Base-by-base conservation (phyloP, 352 stramenopile species). In the Phytophthora colocasiae region DNA sequence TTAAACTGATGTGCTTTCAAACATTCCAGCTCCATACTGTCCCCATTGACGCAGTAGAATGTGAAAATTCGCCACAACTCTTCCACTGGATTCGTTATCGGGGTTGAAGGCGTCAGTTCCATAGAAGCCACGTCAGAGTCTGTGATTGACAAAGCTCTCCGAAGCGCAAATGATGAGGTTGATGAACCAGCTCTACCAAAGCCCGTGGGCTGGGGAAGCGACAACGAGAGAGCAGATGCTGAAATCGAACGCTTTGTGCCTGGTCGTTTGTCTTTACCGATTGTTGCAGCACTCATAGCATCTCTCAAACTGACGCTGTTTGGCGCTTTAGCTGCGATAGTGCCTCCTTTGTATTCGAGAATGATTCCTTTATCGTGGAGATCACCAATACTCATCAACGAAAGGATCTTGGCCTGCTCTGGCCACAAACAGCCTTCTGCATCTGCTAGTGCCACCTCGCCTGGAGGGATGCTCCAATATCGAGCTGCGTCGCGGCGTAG, bases 51-150 rank as follows among this genome's bases (percentile, higher is more conserved):
- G 38, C 86, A 94, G 62, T 94, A 94, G 69, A 85, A 92, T 7
- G 84, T 91, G 40, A 92, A 94, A 24, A 94, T 83, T 40, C 73
- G 69, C 86, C 86, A 94, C 0, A 94, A 60, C n/a, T 89, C 73
- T 63, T 90, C 75, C 1, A 89, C 78, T n/a, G 79, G 69, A 29
- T 80, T 85, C 10, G 41, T 47, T 31, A 45, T 29, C 1, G 52
- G 15, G n/a, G 31, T 10, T 47, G 34, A 24, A 43, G 27, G 9
- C 11, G 17, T 47, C 31, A 38, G 14, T 12, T 58, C 31, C n/a
- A 17, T 22, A 58, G 58, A 32, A 54, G 22, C n/a, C 8, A 59
- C 19, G 27, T 56, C 62, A 8, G 36, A n/a, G 15, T 73, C 57
- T 34, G 57, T 59, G 31, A 54, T 47, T 24, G 59, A 68, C 6